Evolutionary conservation across 306 rosid species (phyloP).

Genomic region (Rosa rugosa): DNA sequence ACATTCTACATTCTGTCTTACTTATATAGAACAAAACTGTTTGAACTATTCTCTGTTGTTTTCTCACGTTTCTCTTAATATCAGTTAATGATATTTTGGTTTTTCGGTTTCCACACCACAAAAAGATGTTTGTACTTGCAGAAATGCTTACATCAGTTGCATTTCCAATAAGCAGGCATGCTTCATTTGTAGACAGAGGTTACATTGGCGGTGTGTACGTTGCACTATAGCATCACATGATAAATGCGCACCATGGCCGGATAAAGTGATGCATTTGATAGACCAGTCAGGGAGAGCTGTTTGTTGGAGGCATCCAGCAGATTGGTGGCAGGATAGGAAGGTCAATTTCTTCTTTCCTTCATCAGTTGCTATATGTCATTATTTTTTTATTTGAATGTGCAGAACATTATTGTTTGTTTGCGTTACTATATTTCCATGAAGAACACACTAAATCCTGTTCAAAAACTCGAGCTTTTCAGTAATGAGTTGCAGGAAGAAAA

Average conservation of each 20-base stretch:
- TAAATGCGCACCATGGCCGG: slow-evolving; percentile 92
- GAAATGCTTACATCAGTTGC: not conserved
- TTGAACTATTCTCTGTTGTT: not conserved
- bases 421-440: not conserved
- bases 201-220: slow-evolving; percentile 60
- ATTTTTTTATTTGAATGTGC: not conserved
- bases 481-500: not conserved
- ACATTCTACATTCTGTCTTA: not conserved
- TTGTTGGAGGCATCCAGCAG: slow-evolving; percentile 89
- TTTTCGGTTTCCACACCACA: slow-evolving; percentile 1
- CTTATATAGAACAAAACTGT: not conserved
- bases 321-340: slow-evolving; percentile 73
- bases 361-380: slow-evolving; percentile 22
- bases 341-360: slow-evolving; percentile 78
- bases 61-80: not conserved
- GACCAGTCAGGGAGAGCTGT: slow-evolving; percentile 58
- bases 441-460: not conserved
- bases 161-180: slow-evolving; percentile 52
- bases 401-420: not conserved
- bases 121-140: not conserved
- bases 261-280: slow-evolving; percentile 43
- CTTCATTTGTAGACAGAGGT: slow-evolving; percentile 65
- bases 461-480: not conserved
- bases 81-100: not conserved
- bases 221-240: slow-evolving; percentile 69